These are phyloP conservation scores for Lathyrus aphaca DNA, from an alignment of 306 rosid genomes.

Conservation along the genomic window DNA sequence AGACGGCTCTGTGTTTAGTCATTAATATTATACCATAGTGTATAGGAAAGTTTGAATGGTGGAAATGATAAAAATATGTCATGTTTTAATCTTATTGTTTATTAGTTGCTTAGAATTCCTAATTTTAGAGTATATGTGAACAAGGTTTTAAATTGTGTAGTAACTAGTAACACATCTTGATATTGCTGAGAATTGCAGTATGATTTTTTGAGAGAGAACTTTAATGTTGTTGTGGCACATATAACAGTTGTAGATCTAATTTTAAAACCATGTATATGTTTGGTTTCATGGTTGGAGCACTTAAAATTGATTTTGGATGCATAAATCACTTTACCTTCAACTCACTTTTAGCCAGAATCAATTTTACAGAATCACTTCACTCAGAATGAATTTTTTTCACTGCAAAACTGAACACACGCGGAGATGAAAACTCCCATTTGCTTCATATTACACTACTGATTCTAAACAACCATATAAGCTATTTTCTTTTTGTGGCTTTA, in stretches of 20 bases:
- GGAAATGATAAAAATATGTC: not conserved
- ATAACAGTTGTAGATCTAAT: not conserved
- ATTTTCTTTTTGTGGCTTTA: conserved; percentile 13
- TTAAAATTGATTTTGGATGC: not conserved
- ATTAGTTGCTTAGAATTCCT: not conserved
- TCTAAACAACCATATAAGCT: not conserved
- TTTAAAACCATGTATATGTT: not conserved
- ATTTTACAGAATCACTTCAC: no score
- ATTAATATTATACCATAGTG: not conserved
- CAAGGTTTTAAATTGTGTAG: not conserved
- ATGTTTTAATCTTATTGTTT: not conserved
- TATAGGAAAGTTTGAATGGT: conserved; percentile 18
- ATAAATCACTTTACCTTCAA: no score
- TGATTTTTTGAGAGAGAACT: not conserved
- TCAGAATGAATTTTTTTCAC: no score
- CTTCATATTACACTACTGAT: conserved; percentile 4
- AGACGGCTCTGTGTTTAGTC: no score
- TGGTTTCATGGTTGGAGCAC: no score
- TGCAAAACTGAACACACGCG: no score
- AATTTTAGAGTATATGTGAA: not conserved
- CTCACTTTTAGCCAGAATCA: no score
- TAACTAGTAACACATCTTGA: not conserved
- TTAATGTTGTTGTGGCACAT: not conserved
- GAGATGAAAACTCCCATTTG: not conserved
- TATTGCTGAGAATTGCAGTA: not conserved